Evolutionary conservation across 345 rosid genomes (phyloP).

Genomic region (Boechera divaricarpa): DNA sequence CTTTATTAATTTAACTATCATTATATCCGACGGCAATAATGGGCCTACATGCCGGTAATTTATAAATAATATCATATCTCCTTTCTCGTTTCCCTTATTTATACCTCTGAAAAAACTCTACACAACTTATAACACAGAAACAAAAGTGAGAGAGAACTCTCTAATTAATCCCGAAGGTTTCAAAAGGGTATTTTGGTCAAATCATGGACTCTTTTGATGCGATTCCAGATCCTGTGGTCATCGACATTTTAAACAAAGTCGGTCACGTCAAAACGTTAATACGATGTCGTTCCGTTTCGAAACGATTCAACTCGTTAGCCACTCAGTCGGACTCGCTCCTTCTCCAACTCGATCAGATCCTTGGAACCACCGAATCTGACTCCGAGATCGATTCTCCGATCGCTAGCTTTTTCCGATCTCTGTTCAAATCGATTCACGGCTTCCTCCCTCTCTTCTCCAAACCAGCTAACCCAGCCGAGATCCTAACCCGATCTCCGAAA

Average conservation of each 20-base stretch:
- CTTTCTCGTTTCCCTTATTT: constrained; percentile 14
- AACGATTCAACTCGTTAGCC: constrained; percentile 43
- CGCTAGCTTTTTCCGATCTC: constrained; percentile 38
- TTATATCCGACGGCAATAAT: constrained; percentile 39
- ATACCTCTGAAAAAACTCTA: neutral
- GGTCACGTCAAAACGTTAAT: constrained; percentile 43
- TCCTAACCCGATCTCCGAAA: constrained; percentile 28
- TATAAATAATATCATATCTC: constrained; percentile 10
- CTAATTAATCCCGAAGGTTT: constrained; percentile 24
- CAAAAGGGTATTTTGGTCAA: constrained; percentile 22
- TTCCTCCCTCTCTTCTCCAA: constrained; percentile 38
- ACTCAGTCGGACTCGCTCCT: constrained; percentile 47
- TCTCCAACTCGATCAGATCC: constrained; percentile 46
- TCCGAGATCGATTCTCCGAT: constrained; percentile 38
- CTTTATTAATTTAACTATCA: constrained; percentile 25
- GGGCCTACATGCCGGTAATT: constrained; percentile 46
- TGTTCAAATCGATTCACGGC: constrained; percentile 38
- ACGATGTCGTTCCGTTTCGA: constrained; percentile 48
- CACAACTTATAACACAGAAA: neutral
- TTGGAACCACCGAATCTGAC: constrained; percentile 37
- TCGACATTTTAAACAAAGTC: constrained; percentile 48
- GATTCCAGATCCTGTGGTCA: constrained; percentile 44
- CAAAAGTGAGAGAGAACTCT: constrained; percentile 23
- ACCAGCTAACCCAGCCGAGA: neutral
- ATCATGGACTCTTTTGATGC: constrained; percentile 46